Percentiles rank a stretch among this genome's conserved stretches.
Conservation (phyloP, 2,329 filamentous ascomycete genomes). For the Stemphylium beticola region DNA sequence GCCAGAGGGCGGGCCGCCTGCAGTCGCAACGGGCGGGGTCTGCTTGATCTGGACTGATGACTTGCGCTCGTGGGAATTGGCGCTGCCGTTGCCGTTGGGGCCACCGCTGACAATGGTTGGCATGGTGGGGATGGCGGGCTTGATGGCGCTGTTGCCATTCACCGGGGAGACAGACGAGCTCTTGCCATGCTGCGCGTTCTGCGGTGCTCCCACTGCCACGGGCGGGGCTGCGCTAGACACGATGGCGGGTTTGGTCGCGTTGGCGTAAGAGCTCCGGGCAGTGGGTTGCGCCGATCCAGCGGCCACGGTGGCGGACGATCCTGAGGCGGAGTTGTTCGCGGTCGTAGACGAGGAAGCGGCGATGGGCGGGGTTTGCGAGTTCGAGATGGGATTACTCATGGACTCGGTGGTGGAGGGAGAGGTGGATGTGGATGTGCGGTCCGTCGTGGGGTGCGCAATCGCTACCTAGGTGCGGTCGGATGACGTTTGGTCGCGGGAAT, state of each 20-base stretch:
- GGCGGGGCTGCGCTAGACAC: conserved; percentile 59
- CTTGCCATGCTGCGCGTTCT: conserved; percentile 57
- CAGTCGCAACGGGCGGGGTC: conserved; percentile 63
- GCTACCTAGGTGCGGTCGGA: conserved; percentile 16
- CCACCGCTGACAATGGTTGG: conserved; percentile 68
- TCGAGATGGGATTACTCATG: conserved; percentile 67
- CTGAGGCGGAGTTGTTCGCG: conserved; percentile 56
- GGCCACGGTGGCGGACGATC: conserved; percentile 57
- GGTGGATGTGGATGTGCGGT: conserved; percentile 6
- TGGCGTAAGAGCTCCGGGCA: conserved; percentile 65
- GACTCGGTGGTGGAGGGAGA: conserved; percentile 26
- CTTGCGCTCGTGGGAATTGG: conserved; percentile 83
- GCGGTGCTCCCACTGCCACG: conserved; percentile 61
- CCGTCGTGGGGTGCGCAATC: conserved; percentile 22
- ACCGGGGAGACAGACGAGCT: conserved; percentile 68
- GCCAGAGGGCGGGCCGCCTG: conserved; percentile 54
- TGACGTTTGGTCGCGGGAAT: conserved; percentile 32
- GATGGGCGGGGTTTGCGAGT: conserved; percentile 57
- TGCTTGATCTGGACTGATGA: conserved; percentile 93
- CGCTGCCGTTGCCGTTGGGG: conserved; percentile 69
- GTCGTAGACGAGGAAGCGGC: conserved; percentile 56
- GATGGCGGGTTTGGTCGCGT: conserved; percentile 63
- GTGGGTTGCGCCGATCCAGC: conserved; percentile 63
- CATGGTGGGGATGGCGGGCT: conserved; percentile 42
- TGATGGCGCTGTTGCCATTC: conserved; percentile 74